A percentile compares a stretch with the other conserved stretches of the same genome.
Evolutionary conservation across 140 eudicot genomes (phyloP).

Genomic region (Flaveria floridana): DNA sequence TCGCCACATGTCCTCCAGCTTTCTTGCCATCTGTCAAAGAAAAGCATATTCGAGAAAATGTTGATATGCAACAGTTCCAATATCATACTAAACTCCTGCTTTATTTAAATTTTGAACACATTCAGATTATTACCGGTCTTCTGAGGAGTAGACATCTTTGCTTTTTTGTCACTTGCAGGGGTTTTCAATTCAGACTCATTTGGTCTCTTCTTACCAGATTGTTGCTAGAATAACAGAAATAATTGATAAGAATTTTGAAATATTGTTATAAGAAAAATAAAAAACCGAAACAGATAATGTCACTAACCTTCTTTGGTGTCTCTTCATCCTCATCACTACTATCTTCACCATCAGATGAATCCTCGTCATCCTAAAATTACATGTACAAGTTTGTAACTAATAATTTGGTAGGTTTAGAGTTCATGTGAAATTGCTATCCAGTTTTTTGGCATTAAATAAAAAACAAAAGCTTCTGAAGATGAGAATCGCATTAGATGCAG

Average conservation of each 20-base stretch:
- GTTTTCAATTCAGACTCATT: conserved; percentile 55
- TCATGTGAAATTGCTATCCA: neutral
- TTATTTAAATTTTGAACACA: neutral
- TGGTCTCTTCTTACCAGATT: conserved; percentile 68
- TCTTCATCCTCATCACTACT: conserved; percentile 58
- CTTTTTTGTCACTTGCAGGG: conserved; percentile 58
- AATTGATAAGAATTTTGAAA: neutral
- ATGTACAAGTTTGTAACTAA: neutral
- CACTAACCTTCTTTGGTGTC: conserved; percentile 67
- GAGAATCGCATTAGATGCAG: too few relatives aligned
- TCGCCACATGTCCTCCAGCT: conserved; percentile 63
- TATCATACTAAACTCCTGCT: neutral
- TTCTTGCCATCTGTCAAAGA: conserved; percentile 60
- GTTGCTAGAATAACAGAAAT: conserved; percentile 34
- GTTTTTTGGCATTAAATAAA: neutral
- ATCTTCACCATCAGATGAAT: conserved; percentile 46
- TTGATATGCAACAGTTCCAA: neutral
- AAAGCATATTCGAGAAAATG: neutral
- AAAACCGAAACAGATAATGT: neutral
- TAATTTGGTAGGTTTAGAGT: neutral
- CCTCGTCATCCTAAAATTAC: conserved; percentile 38
- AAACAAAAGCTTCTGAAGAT: too few relatives aligned
- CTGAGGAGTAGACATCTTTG: conserved; percentile 63
- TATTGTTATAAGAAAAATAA: neutral
- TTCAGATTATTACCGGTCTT: conserved; percentile 53